Conservation (phyloP, 495 filamentous ascomycete genomes). For the Penicillium simplicissimum region DNA sequence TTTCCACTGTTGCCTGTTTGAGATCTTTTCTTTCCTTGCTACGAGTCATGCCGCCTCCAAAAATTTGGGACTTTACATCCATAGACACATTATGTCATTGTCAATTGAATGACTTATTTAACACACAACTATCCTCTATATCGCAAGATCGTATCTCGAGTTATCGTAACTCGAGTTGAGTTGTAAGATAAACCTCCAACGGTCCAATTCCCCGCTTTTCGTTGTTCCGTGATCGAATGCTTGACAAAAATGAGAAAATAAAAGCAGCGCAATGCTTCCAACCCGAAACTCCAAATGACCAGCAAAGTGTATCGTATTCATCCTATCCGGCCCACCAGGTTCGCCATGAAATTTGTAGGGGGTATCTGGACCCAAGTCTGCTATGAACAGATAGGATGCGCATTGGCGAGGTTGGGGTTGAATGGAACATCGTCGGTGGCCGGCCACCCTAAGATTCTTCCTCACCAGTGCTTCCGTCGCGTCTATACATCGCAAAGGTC, state of each 20-base stretch:
- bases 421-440: constrained; percentile 3
- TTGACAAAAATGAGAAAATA: constrained; percentile 11
- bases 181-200: constrained; percentile 8
- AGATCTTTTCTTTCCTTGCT: constrained; percentile 11
- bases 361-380: constrained; percentile 16
- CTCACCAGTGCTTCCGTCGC: constrained; percentile 54
- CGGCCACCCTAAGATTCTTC: constrained; percentile 39
- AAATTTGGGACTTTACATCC: constrained; percentile 25
- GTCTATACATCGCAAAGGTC: constrained; percentile 27
- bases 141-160: neutral
- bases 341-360: constrained; percentile 8
- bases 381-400: constrained; percentile 10
- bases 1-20: constrained; percentile 4
- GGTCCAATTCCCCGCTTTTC: constrained; percentile 10
- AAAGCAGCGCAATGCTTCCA: constrained; percentile 26
- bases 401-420: neutral
- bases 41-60: constrained; percentile 28
- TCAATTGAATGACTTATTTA: constrained; percentile 16
- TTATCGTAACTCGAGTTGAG: neutral
- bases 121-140: neutral
- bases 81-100: constrained; percentile 22
- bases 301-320: constrained; percentile 10
- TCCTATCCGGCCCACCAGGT: constrained; percentile 2
- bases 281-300: constrained; percentile 28
- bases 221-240: constrained; percentile 19